Evolutionary conservation across 306 rosid genomes (phyloP).

Genomic region (Cyamopsis tetragonoloba): DNA sequence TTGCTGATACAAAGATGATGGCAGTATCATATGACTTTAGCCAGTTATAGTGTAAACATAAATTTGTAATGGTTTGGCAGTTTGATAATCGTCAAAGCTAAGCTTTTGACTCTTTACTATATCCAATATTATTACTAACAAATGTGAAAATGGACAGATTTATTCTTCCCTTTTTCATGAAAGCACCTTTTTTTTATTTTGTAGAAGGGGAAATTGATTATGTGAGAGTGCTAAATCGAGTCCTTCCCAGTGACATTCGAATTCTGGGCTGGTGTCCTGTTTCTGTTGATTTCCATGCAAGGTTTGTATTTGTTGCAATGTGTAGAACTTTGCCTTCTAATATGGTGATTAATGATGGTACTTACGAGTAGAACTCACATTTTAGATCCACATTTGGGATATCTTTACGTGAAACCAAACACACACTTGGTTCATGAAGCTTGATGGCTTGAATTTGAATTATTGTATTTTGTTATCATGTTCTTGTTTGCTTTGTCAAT

Average conservation of each 20-base stretch:
- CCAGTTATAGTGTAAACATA: slow-evolving; percentile 9
- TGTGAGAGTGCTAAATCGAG: slow-evolving; percentile 85
- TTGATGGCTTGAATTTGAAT: slow-evolving; percentile 20
- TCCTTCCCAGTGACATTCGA: slow-evolving; percentile 78
- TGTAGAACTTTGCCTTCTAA: slow-evolving; percentile 15
- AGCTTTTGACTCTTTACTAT: neutral
- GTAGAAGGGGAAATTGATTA: slow-evolving; percentile 84
- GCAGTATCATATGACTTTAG: neutral
- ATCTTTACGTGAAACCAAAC: too few relatives aligned
- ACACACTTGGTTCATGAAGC: too few relatives aligned
- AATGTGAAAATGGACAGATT: neutral
- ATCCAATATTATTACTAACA: neutral
- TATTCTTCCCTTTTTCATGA: slow-evolving; percentile 8
- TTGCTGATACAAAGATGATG: slow-evolving; percentile 7
- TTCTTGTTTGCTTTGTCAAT: slow-evolving; percentile 29
- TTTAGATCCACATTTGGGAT: too few relatives aligned
- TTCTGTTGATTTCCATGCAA: slow-evolving; percentile 83
- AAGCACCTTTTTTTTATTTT: slow-evolving; percentile 2
- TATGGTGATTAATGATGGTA: slow-evolving; percentile 23
- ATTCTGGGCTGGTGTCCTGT: slow-evolving; percentile 84
- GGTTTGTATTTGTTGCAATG: slow-evolving; percentile 59
- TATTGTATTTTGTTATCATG: slow-evolving; percentile 12
- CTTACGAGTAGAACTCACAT: too few relatives aligned
- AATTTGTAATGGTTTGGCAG: neutral
- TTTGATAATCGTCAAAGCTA: neutral